These are phyloP conservation scores for Xanthoceras sorbifolium DNA, from an alignment of 345 rosid species.

Conservation along the genomic window DNA sequence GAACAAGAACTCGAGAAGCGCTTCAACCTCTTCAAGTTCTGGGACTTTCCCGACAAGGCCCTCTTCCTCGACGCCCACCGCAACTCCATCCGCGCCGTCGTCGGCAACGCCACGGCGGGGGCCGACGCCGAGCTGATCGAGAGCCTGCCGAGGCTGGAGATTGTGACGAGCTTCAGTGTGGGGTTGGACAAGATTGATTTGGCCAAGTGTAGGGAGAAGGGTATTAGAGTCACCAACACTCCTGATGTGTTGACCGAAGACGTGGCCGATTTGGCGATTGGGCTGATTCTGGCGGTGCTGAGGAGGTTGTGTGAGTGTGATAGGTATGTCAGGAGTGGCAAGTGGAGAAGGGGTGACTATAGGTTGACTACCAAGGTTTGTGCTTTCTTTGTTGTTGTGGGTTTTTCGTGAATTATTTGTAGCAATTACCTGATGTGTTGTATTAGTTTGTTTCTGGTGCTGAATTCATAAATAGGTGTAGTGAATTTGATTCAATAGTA, in stretches of 20 bases:
- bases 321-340: slow-evolving; percentile 49
- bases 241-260: slow-evolving; percentile 73
- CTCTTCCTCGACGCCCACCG: slow-evolving; percentile 35
- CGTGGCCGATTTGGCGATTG: slow-evolving; percentile 63
- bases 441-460: neutral
- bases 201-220: slow-evolving; percentile 53
- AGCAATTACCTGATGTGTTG: neutral
- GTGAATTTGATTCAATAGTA: neutral
- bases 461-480: too few species aligned
- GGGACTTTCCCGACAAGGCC: slow-evolving; percentile 34
- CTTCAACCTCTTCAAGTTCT: slow-evolving; percentile 48
- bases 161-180: slow-evolving; percentile 59
- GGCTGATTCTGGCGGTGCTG: slow-evolving; percentile 52
- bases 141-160: slow-evolving; percentile 55
- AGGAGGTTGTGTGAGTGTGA: slow-evolving; percentile 56
- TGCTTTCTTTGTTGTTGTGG: neutral
- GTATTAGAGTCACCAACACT: slow-evolving; percentile 60
- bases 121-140: slow-evolving; percentile 59
- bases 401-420: neutral
- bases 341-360: slow-evolving; percentile 48
- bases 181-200: slow-evolving; percentile 66
- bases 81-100: slow-evolving; percentile 47
- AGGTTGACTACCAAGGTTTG: slow-evolving; percentile 54
- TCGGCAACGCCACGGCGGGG: slow-evolving; percentile 41
- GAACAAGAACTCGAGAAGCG: slow-evolving; percentile 51